Evolutionary conservation across 768 basidiomycete species (phyloP), one percentile per base, ranked within the genome.

Genomic region (Suillus ampliporus): DNA sequence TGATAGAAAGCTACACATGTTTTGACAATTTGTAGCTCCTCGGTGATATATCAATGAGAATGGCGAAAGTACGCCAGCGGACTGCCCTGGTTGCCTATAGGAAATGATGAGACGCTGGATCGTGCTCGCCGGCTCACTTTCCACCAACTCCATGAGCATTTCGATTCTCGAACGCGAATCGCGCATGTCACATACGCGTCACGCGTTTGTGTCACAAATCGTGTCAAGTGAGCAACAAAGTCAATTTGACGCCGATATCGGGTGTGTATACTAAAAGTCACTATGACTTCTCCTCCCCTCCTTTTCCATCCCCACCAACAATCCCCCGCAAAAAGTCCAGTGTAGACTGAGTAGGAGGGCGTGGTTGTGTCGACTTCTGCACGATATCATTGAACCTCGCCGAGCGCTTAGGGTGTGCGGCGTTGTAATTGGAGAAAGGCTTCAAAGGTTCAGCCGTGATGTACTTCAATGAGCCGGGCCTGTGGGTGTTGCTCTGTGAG

Each of bases 401-500:
- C 15, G 31, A 4, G 50, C 51, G 53, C 58, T 9, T 63, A 19
- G 23, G 34, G 10, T 26, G 10, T 28, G 23, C 7, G 40, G 35
- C 3, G 43, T 38, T 31, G 43, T 53, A 41, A 34, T 35, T 46
- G 38, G 34, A 15, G 52, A 57, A 52, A 52, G 31, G 11, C 15
- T n/a, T 57, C 17, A 66, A 63, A 1, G 75, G 70, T 44, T 74
- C 74, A 38, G 74, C 70, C 19, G 73, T 58, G 28, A 83, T 78
- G 71, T 88, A 88, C 46, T 81, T 79, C 46, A 62, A 72, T 54
- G 82, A 82, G 9, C 87, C 86, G n/a, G 82, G 83, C 2, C 65
- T 61, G 65, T 84, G 74, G 0, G 84, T 80, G 66, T 87, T 88
- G 51, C 72, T 72, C 65, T 68, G 72, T 31, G 51, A 65, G 67